These are phyloP conservation scores for Pseudogymnoascus sp. DNA, from an alignment of 2,329 filamentous ascomycete genomes.

Conservation along the genomic window DNA sequence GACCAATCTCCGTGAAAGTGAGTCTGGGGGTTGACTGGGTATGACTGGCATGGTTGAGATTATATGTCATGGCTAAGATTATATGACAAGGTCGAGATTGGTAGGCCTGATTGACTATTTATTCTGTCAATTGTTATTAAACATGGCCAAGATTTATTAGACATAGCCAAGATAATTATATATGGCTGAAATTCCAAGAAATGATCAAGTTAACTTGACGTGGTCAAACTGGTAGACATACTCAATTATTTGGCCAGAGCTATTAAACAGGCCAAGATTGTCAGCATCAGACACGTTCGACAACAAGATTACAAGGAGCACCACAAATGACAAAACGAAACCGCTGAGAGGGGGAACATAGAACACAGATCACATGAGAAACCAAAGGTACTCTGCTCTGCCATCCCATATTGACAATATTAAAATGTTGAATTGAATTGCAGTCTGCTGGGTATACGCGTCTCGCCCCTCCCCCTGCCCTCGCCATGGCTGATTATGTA, in stretches of 20 bases:
- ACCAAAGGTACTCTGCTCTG: not conserved
- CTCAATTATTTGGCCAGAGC: not conserved
- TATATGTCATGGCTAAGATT: not conserved
- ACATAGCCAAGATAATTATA: not conserved
- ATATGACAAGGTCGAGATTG: not conserved
- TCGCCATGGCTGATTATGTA: not conserved
- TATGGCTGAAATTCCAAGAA: not conserved
- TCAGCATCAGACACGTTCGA: not conserved
- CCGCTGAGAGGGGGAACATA: not conserved
- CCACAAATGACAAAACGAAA: not conserved
- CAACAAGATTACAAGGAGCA: not conserved
- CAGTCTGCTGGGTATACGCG: slow-evolving; percentile 5
- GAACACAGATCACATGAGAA: not conserved
- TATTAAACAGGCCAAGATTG: not conserved
- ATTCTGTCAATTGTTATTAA: not conserved
- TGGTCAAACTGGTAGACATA: not conserved
- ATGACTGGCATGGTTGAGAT: not conserved
- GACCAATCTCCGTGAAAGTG: not conserved
- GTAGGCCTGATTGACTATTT: not conserved
- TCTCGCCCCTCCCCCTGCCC: not conserved
- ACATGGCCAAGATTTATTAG: not conserved
- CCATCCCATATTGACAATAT: not conserved
- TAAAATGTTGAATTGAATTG: slow-evolving; percentile 5
- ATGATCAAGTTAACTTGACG: not conserved
- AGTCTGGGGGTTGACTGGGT: not conserved